phyloP scores from a whole-genome alignment of 2,329 filamentous ascomycete genomes.

The Aspergillus sp. region DNA sequence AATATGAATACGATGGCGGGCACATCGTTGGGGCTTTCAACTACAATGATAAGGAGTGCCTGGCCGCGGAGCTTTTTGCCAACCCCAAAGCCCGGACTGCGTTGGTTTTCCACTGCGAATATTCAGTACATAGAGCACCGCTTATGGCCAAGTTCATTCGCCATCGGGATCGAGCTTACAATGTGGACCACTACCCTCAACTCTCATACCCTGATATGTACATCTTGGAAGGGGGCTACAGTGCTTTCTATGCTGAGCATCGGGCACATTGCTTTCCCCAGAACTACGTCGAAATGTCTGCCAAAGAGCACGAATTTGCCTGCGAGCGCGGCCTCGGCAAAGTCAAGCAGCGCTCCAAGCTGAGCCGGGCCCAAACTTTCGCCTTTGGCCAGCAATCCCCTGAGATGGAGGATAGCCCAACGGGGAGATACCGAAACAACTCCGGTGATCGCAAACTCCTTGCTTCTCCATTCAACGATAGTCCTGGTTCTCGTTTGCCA shows the following conservation, averaged over 20 bases:
- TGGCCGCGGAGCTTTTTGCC: constrained; percentile 78
- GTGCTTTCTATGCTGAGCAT: constrained; percentile 83
- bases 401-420: constrained; percentile 67
- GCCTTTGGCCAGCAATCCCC: constrained; percentile 79
- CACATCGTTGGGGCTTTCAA: constrained; percentile 94
- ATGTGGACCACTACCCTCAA: constrained; percentile 82
- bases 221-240: constrained; percentile 95
- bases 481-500: constrained; percentile 41
- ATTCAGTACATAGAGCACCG: constrained; percentile 93
- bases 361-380: constrained; percentile 89
- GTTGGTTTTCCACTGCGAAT: constrained; percentile 96
- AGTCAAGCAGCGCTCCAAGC: constrained; percentile 83
- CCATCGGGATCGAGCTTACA: constrained; percentile 81
- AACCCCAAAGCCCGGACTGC: constrained; percentile 73
- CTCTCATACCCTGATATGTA: constrained; percentile 97
- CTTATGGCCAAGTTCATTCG: constrained; percentile 95
- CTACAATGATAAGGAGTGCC: constrained; percentile 92
- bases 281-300: constrained; percentile 96
- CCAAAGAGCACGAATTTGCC: constrained; percentile 85
- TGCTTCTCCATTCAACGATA: constrained; percentile 42
- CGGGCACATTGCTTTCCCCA: constrained; percentile 85
- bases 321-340: constrained; percentile 95
- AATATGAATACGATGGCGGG: constrained; percentile 97
- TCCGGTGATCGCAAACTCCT: constrained; percentile 37
- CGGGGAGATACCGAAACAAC: constrained; percentile 50